phyloP scores from a whole-genome alignment of 352 stramenopile genomes.

The Globisporangium nodosum region DNA sequence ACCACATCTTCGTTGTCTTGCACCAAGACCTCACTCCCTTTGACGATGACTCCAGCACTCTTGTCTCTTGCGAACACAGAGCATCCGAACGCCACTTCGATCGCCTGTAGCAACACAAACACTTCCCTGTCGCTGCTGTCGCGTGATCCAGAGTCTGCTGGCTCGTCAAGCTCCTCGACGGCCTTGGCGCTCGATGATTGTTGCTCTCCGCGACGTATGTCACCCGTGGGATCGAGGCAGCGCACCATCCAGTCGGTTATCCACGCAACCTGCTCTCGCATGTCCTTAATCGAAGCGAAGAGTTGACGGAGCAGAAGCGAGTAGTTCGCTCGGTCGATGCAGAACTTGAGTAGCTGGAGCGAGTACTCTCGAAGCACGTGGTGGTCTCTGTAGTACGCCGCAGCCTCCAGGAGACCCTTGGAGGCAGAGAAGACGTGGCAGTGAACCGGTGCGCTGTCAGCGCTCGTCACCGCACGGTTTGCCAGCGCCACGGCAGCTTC shows the following conservation, averaged over 20 bases:
- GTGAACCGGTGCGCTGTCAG: conserved; percentile 19
- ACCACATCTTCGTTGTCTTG: background rate
- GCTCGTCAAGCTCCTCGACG: too few species aligned
- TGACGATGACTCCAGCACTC: background rate
- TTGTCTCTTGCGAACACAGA: background rate
- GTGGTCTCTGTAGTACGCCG: conserved; percentile 59
- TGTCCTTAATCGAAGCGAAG: conserved; percentile 27
- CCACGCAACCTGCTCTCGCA: conserved; percentile 33
- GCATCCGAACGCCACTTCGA: conserved; percentile 9
- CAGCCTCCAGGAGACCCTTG: conserved; percentile 48
- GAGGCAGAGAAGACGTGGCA: conserved; percentile 51
- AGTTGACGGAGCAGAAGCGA: conserved; percentile 32
- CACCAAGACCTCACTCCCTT: background rate
- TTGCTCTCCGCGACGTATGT: conserved; percentile 8
- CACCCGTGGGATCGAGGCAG: conserved; percentile 35
- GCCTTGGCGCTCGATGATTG: background rate
- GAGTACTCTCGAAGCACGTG: conserved; percentile 35
- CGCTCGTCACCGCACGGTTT: background rate
- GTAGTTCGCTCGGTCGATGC: conserved; percentile 18
- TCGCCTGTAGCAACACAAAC: conserved; percentile 1
- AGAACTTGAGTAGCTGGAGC: conserved; percentile 51
- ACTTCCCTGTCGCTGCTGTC: background rate
- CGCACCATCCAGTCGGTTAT: conserved; percentile 38
- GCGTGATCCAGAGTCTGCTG: too few species aligned
- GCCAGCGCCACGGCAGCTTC: background rate